phyloP scores from a whole-genome alignment of 257 asterid genomes.

The Solanum piurae region DNA sequence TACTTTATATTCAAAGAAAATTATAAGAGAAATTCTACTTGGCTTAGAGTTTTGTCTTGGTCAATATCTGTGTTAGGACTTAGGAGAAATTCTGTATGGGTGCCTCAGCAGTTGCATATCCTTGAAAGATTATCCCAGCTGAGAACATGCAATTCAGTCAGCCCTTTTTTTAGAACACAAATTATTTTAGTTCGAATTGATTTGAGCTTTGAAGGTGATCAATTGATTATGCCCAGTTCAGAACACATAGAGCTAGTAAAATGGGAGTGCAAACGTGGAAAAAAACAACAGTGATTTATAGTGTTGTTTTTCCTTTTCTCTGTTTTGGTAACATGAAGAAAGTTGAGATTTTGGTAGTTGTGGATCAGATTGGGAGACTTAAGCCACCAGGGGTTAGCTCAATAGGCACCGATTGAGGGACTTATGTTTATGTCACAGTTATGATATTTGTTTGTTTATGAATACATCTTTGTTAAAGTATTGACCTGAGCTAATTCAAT shows the following conservation, averaged over 20 bases:
- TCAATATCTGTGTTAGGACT: neutral
- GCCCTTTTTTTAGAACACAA: neutral
- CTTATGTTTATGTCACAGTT: neutral
- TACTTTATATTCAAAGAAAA: no score
- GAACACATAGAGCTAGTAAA: neutral
- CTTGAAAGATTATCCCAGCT: neutral
- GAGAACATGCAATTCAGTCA: neutral
- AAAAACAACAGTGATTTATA: neutral
- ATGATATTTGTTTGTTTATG: no score
- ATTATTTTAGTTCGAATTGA: neutral
- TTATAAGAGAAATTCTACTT: no score
- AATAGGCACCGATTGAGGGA: neutral
- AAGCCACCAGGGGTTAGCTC: neutral
- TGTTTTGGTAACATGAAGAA: neutral
- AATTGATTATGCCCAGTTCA: neutral
- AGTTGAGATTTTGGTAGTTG: neutral
- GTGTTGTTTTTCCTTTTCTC: neutral
- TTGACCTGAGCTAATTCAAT: no score
- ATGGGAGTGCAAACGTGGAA: neutral
- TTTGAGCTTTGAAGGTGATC: neutral
- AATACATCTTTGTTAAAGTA: no score
- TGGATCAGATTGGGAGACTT: neutral
- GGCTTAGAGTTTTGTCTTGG: neutral
- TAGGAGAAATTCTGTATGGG: neutral
- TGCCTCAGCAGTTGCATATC: neutral